Base-by-base conservation (phyloP, 805 yeast species). In the Starmerella etchellsii region DNA sequence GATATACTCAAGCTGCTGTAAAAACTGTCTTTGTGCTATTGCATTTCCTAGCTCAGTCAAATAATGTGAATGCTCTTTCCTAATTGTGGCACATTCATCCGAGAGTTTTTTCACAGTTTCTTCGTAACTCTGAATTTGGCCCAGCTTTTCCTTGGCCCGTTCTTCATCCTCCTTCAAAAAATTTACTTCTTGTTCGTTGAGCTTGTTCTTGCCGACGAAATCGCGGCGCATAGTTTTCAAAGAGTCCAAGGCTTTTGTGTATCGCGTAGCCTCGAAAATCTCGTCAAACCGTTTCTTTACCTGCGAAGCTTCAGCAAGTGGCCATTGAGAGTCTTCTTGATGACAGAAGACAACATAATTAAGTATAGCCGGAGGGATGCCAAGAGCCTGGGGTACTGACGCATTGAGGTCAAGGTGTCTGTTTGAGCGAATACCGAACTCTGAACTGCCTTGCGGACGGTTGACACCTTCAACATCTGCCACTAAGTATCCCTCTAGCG, bases 291-390 rank as follows among this genome's bases (percentile, higher is more conserved):
- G 71, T 61, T 87, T 87, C 61, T 91, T 93, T 56, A 91, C 68
- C 11, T 71, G 71, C 2, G 94, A 69, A 1, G 98, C 93, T 59
- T 91, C 99, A 1, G 60, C 51, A 36, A 91, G 66, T 1, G 99
- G 99, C 99, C 99, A 91, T 23, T 84, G 61, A 52, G 88, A 78
- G 45, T 91, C 99, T 54, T 91, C 99, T 58, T 91, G 99, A 55
- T 91, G 99, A 55, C 98, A 88, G 61, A 91, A 91, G 1, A 88
- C 78, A 31, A 91, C 98, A 57, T 84, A 83, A 50, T 88, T 95
- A 38, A 91, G 62, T 40, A 91, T 74, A 0, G 97, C 81, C 43
- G 74, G 73, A 0, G 95, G 81, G 1, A 87, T 94, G 5, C 98
- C 99, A 41, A 91, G 65, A 47, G 76, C 77, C 20, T 70, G 67